These are phyloP conservation scores for Solanum chaucha DNA, from an alignment of 257 asterid species.

Conservation along the genomic window DNA sequence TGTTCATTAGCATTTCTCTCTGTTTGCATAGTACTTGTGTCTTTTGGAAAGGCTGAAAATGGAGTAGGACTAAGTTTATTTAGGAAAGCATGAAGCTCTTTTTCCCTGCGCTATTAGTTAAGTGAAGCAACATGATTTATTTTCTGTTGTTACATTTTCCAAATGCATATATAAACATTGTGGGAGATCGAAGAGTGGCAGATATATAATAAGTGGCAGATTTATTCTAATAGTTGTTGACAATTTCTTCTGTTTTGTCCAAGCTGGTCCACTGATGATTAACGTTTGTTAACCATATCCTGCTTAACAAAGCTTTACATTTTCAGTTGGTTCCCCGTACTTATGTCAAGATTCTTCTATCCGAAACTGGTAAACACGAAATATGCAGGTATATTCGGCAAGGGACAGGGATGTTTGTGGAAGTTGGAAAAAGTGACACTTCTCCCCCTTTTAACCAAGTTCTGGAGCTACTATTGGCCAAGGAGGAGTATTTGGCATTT, in stretches of 20 bases:
- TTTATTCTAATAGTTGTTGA: neutral
- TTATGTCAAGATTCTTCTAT: neutral
- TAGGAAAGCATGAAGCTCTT: neutral
- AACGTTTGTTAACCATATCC: neutral
- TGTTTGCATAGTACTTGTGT: neutral
- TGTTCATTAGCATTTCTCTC: neutral
- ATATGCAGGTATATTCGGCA: conserved; percentile 68
- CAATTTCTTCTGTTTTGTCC: neutral
- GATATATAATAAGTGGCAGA: neutral
- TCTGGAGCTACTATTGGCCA: conserved; percentile 47
- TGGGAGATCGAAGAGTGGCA: neutral
- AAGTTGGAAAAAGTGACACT: conserved; percentile 62
- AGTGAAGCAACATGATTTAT: neutral
- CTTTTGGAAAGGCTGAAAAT: neutral
- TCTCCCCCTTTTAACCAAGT: conserved; percentile 60
- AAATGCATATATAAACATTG: neutral
- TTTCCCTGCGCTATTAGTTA: neutral
- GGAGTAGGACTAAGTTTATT: neutral
- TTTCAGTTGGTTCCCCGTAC: neutral
- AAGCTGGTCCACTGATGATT: neutral
- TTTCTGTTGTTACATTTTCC: neutral
- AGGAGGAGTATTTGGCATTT: conserved; percentile 74
- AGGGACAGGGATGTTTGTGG: conserved; percentile 68
- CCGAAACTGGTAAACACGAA: neutral
- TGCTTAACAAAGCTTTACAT: neutral